Percentiles rank a stretch among this genome's conserved stretches.
phyloP scores from a whole-genome alignment of 179 eudicot genomes.

The Beta corolliflora region DNA sequence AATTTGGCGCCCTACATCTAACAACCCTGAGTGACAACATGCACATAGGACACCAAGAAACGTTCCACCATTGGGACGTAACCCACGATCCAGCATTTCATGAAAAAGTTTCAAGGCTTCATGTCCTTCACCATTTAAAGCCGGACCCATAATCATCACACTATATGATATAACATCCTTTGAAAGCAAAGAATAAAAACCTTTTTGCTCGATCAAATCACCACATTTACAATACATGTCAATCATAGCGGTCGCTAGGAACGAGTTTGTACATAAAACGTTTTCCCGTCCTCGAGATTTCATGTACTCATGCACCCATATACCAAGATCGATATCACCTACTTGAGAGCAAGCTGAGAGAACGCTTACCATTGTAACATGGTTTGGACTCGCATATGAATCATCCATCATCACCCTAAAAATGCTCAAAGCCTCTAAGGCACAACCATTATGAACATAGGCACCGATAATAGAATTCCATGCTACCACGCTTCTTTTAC shows the following conservation, averaged over 20 bases:
- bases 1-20: slow-evolving; percentile 60
- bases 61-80: slow-evolving; percentile 57
- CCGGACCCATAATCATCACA: slow-evolving; percentile 88
- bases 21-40: slow-evolving; percentile 74
- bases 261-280: slow-evolving; percentile 44
- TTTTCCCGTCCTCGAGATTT: slow-evolving; percentile 47
- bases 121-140: slow-evolving; percentile 68
- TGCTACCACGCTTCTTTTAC: slow-evolving; percentile 66
- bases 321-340: slow-evolving; percentile 72
- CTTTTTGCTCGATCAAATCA: slow-evolving; percentile 52
- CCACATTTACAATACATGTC: slow-evolving; percentile 91
- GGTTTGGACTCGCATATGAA: slow-evolving; percentile 58
- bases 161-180: slow-evolving; percentile 71
- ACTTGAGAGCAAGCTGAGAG: slow-evolving; percentile 85
- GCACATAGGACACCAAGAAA: slow-evolving; percentile 65
- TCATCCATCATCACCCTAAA: slow-evolving; percentile 53
- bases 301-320: slow-evolving; percentile 62
- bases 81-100: slow-evolving; percentile 37
- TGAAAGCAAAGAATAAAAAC: slow-evolving; percentile 43
- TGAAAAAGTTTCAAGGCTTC: slow-evolving; percentile 60
- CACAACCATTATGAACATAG: slow-evolving; percentile 65
- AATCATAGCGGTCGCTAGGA: slow-evolving; percentile 70
- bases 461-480: slow-evolving; percentile 77
- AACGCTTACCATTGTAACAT: slow-evolving; percentile 76
- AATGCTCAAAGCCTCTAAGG: slow-evolving; percentile 58